Base-by-base conservation (phyloP, 1,284 basidiomycete species). In the Ceratobasidium sp. region DNA sequence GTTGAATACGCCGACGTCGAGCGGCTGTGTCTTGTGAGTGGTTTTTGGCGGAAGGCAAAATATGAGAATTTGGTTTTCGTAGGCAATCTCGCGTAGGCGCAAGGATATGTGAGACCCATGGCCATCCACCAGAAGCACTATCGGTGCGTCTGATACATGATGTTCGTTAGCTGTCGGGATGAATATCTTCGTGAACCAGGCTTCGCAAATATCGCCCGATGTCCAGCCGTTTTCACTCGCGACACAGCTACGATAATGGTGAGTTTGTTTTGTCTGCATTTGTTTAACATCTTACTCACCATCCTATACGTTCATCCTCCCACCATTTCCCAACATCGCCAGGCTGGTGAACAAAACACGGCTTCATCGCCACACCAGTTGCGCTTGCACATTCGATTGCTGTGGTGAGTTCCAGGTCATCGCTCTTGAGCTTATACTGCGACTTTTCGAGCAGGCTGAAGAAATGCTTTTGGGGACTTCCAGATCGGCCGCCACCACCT, bases 71-170 rank as follows among this genome's bases (percentile, higher is more conserved):
- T 83, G 79, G 46, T 85, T 56, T 57, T 82, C 38, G 3, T 70
- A 17, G 1, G 83, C 83, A 28, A 83, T 54, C 10, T 82, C 77
- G 20, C 81, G 75, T 42, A 86, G 73, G 2, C 79, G n/a, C 0
- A 48, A 1, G 77, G 38, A 69, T 5, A 76, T 66, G 77, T 87
- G 86, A 0, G 84, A 86, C 62, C 83, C 84, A 76, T 87, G 87
- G 5, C 87, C 85, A 82, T 88, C 86, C 38, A 87, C 80, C 71
- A 88, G 85, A 1, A 88, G 82, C 0, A 88, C 81, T 1, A 82
- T 82, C 67, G 83, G 83, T 7, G 81, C 81, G 20, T 81, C 80
- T 0, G 81, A 75, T 13, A 77, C 77, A 46, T 83, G 83, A 3
- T 79, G 79, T 7, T 64, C 81, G 13, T 13, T 42, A 57, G 68